Conservation (phyloP, 371 early-diverging fungal species). For the Haplosporangium sp. region DNA sequence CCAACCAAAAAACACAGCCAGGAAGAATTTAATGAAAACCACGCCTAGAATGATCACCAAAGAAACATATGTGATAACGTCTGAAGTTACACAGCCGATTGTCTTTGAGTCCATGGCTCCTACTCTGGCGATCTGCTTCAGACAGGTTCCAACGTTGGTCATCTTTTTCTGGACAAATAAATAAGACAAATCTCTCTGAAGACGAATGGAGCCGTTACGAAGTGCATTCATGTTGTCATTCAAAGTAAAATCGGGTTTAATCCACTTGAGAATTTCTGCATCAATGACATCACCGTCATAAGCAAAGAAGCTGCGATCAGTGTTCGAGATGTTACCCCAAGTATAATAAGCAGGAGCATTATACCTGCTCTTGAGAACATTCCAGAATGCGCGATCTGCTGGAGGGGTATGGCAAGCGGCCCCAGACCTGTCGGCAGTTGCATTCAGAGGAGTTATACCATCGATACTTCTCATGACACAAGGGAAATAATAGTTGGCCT, state of each 20-base stretch:
- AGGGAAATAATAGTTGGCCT: slow-evolving; percentile 81
- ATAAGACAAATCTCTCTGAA: slow-evolving; percentile 51
- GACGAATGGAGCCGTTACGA: slow-evolving; percentile 54
- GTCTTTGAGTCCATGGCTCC: slow-evolving; percentile 82
- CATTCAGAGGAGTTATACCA: slow-evolving; percentile 57
- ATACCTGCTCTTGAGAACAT: slow-evolving; percentile 35
- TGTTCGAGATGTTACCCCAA: slow-evolving; percentile 74
- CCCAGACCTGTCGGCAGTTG: slow-evolving; percentile 45
- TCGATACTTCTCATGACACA: slow-evolving; percentile 68
- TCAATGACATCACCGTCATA: slow-evolving; percentile 85
- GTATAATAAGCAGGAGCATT: slow-evolving; percentile 77
- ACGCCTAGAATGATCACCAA: slow-evolving; percentile 83
- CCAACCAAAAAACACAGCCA: slow-evolving; percentile 91
- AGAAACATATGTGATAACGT: slow-evolving; percentile 82
- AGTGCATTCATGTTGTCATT: slow-evolving; percentile 43
- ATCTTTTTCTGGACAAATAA: slow-evolving; percentile 53
- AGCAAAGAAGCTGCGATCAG: slow-evolving; percentile 67
- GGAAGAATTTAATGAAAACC: slow-evolving; percentile 84
- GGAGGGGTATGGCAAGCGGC: slow-evolving; percentile 69
- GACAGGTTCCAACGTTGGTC: slow-evolving; percentile 47
- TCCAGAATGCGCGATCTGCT: slow-evolving; percentile 28
- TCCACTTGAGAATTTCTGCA: slow-evolving; percentile 55
- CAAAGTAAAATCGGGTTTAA: slow-evolving; percentile 56
- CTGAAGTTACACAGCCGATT: slow-evolving; percentile 84
- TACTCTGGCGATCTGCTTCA: slow-evolving; percentile 62